Percentiles rank a stretch among this genome's conserved stretches.
Evolutionary conservation across 2,329 filamentous ascomycete species (phyloP).

Genomic region (Claviceps purpurea): DNA sequence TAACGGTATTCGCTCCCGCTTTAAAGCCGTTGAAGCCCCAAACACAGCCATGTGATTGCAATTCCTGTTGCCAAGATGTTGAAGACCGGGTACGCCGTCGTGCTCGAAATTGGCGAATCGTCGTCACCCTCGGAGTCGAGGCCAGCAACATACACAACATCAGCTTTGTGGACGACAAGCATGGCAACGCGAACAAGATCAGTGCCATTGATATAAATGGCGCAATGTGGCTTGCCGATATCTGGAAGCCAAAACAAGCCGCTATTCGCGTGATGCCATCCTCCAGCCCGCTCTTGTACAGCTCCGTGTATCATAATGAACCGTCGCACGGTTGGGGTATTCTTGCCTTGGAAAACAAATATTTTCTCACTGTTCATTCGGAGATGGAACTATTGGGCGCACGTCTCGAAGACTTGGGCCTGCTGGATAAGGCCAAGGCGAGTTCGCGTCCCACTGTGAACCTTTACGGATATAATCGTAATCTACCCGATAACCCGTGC

Average conservation of each 20-base stretch:
- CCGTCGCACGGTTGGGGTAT: conserved; percentile 34
- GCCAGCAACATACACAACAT: conserved; percentile 40
- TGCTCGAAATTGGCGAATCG: conserved; percentile 35
- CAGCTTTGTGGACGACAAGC: conserved; percentile 32
- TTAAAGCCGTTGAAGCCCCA: conserved; percentile 11
- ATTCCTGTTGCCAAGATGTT: conserved; percentile 2
- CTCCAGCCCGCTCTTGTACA: conserved; percentile 10
- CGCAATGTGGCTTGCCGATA: conserved; percentile 34
- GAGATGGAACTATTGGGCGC: conserved; percentile 22
- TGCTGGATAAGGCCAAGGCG: conserved; percentile 7
- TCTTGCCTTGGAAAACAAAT: conserved; percentile 28
- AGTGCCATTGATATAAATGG: conserved; percentile 38
- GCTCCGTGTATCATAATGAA: conserved; percentile 16
- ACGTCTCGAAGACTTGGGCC: conserved; percentile 8
- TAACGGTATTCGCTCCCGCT: conserved; percentile 40
- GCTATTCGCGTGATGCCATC: conserved; percentile 14
- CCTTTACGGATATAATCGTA: conserved; percentile 12
- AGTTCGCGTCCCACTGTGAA: conserved; percentile 12
- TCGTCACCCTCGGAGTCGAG: conserved; percentile 26
- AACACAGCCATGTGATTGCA: conserved; percentile 4
- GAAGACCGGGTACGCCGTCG: conserved; percentile 27
- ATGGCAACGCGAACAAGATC: conserved; percentile 35
- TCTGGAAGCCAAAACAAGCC: conserved; percentile 29
- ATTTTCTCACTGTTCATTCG: conserved; percentile 25
- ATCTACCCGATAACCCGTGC: conserved; percentile 20